Evolutionary conservation across 306 rosid genomes (phyloP).

Genomic region (Begonia fuchsioides): DNA sequence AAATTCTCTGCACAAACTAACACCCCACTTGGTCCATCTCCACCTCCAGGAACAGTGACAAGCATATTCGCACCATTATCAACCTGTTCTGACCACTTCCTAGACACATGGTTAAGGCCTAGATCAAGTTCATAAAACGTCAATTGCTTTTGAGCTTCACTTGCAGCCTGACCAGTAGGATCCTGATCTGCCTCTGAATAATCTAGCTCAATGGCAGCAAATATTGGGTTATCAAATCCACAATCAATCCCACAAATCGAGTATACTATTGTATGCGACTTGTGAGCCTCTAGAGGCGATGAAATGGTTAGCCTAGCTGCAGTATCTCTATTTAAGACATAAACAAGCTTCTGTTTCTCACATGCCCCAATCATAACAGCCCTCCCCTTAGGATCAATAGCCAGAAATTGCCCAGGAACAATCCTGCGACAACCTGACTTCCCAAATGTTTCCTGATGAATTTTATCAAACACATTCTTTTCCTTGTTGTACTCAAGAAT

Average conservation of each 20-base stretch:
- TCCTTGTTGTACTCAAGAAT: slow-evolving; percentile 80
- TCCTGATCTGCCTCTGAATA: slow-evolving; percentile 83
- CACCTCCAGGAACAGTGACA: slow-evolving; percentile 96
- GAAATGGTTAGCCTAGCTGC: slow-evolving; percentile 89
- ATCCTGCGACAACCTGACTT: slow-evolving; percentile 65
- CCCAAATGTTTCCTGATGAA: slow-evolving; percentile 92
- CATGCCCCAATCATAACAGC: slow-evolving; percentile 96
- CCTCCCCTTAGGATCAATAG: slow-evolving; percentile 87
- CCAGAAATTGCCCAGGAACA: slow-evolving; percentile 84
- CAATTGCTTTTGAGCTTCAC: slow-evolving; percentile 70
- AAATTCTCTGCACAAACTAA: slow-evolving; percentile 91
- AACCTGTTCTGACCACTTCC: slow-evolving; percentile 92
- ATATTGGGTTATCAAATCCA: slow-evolving; percentile 91
- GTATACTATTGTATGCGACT: slow-evolving; percentile 68
- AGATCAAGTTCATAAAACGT: slow-evolving; percentile 88
- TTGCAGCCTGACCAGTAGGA: slow-evolving; percentile 66
- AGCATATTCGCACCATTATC: slow-evolving; percentile 90
- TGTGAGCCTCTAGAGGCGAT: slow-evolving; percentile 85
- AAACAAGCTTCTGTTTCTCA: slow-evolving; percentile 90
- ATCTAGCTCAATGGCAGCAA: slow-evolving; percentile 85
- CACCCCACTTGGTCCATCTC: slow-evolving; percentile 94
- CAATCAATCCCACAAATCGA: slow-evolving; percentile 91
- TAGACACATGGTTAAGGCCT: slow-evolving; percentile 85
- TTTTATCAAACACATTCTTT: slow-evolving; percentile 68
- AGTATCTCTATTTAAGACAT: slow-evolving; percentile 81